Percentiles rank a stretch among this genome's conserved stretches.
phyloP scores from a whole-genome alignment of 805 yeast species.

The Yarrowia sp. region DNA sequence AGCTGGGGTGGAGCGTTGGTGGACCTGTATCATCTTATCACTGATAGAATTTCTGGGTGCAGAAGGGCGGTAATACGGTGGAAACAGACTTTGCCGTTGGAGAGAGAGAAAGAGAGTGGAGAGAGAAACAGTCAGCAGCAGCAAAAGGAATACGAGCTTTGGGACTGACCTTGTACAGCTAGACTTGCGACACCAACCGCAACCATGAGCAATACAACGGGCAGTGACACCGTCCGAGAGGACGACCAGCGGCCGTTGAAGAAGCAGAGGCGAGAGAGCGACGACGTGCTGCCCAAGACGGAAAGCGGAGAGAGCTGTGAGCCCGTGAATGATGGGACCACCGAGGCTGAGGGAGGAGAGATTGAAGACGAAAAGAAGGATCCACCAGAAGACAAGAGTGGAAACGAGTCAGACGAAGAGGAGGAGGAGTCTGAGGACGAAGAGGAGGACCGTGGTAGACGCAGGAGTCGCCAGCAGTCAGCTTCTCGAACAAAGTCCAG shows the following conservation, averaged over 20 bases:
- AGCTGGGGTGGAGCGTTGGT: conserved; percentile 5
- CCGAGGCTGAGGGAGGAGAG: conserved; percentile 16
- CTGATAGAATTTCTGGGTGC: conserved; percentile 4
- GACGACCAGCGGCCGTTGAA: conserved; percentile 3
- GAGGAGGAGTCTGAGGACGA: background rate
- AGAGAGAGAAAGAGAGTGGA: background rate
- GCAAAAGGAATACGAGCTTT: background rate
- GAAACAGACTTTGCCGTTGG: conserved; percentile 1
- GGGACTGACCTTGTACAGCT: too few relatives aligned
- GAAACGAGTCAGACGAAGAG: background rate
- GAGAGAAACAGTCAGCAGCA: background rate
- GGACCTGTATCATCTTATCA: background rate
- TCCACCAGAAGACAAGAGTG: background rate
- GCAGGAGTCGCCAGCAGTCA: background rate
- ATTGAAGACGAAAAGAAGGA: background rate
- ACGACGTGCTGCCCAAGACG: background rate
- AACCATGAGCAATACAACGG: conserved; percentile 10
- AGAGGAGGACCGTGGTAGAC: background rate
- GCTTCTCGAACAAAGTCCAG: background rate
- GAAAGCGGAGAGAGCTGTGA: background rate
- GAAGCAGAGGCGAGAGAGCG: conserved; percentile 1
- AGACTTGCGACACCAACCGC: too few relatives aligned
- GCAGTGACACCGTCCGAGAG: conserved; percentile 2
- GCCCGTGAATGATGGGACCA: background rate
- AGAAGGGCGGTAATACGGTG: background rate